Evolutionary conservation across 2,329 filamentous ascomycete genomes (phyloP), one percentile per base, ranked within the genome.

Genomic region (Aureobasidium sp.): DNA sequence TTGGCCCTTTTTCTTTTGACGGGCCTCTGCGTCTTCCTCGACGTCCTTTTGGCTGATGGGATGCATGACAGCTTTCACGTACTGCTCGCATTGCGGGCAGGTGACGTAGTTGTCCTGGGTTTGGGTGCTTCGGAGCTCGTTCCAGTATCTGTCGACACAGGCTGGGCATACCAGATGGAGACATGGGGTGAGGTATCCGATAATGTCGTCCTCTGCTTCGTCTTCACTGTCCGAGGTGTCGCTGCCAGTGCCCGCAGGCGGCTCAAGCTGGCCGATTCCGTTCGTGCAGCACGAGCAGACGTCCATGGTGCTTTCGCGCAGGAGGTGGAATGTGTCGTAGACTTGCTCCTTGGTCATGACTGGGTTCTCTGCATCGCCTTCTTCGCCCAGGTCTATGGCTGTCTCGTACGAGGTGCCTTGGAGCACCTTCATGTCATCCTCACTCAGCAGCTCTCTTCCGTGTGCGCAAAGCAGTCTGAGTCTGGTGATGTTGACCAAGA

Each of bases 401-500:
- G 85, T 84, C n/a, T 86, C 90, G 73, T 90, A 81, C 51, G 68
- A 67, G 43, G 69, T 64, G 25, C 92, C 93, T 69, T 91, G 87
- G 54, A 93, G 84, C 3, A 88, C 79, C 65, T 87, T 85, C 47
- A 95, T 77, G 67, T 97, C 93, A 21, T 93, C 87, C 37, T 92
- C 85, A 60, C 86, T 89, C 2, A 99, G 80, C 8, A 99, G 81
- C 62, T 97, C 93, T 65, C 88, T 88, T n/a, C 94, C 94, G 70
- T 96, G 93, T 1, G 92, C 94, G 69, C 92, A 96, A 55, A 97
- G 88, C 42, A 95, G 81, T 10, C 94, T 89, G 19, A 99, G 82
- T 31, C 93, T 87, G 65, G 95, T 81, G 69, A 99, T 96, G 4
- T 90, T 89, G 65, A 94, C 92, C 63, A 99, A 76, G 49, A 99